phyloP scores from a whole-genome alignment of 768 basidiomycete species.

The Lentinula detonsa region DNA sequence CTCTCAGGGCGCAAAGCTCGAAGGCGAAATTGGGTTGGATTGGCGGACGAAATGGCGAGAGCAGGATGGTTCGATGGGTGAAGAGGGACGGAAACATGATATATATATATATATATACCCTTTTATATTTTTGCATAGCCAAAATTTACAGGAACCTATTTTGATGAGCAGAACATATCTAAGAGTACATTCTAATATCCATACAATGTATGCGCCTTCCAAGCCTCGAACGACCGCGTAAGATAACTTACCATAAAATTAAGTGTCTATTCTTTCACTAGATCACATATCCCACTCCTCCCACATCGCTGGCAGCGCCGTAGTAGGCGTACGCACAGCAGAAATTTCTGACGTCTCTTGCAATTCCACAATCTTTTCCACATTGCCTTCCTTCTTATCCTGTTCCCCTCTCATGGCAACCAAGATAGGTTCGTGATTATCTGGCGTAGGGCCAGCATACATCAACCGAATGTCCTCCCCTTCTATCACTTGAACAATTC shows the following conservation, averaged over 20 bases:
- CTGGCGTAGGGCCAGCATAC: slow-evolving; percentile 31
- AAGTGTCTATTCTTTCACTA: background rate
- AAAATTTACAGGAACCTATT: too few relatives aligned
- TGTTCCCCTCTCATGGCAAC: slow-evolving; percentile 58
- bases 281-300: slow-evolving; percentile 69
- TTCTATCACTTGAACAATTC: slow-evolving; percentile 81
- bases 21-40: slow-evolving; percentile 54
- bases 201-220: too few relatives aligned
- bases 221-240: too few relatives aligned
- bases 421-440: slow-evolving; percentile 41
- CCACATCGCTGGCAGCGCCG: slow-evolving; percentile 39
- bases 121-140: too few relatives aligned
- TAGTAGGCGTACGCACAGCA: slow-evolving; percentile 22
- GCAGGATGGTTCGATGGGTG: slow-evolving; percentile 68
- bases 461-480: slow-evolving; percentile 64
- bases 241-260: background rate
- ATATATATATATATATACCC: too few relatives aligned
- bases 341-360: slow-evolving; percentile 60
- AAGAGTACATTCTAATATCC: too few relatives aligned
- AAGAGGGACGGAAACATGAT: background rate
- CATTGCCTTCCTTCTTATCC: slow-evolving; percentile 46
- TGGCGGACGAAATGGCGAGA: slow-evolving; percentile 66
- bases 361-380: slow-evolving; percentile 63
- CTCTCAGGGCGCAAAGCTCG: slow-evolving; percentile 72
- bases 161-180: too few relatives aligned